Base-by-base conservation (phyloP, 2,329 filamentous ascomycete genomes). In the Onygenales sp. region DNA sequence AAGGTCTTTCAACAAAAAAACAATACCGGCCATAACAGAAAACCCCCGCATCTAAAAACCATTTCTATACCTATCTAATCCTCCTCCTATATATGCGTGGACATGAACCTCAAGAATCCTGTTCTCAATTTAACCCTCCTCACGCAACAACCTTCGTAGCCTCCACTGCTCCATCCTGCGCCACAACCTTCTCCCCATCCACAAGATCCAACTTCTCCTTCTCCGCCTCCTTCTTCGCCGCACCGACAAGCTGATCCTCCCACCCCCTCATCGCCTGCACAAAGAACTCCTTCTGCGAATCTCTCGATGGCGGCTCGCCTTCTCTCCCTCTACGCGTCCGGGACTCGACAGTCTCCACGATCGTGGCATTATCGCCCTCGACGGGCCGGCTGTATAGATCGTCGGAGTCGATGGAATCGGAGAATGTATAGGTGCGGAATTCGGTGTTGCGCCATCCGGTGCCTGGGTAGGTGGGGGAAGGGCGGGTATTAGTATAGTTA, bases 371-470 rank as follows among this genome's bases (percentile, higher is more conserved):
- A 40, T 70, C 69, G 27, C 67, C 66, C 27, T 67, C 64, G 11
- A 73, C 52, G 2, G 58, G 31, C 6, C 67, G 59, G 14, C 66
- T 65, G 54, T 69, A 68, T 34, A 71, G 53, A 54, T 72, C 70
- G 21, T 84, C 78, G 14, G 70, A 65, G 51, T 78, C 76, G 0
- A 67, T 69, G 9, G 74, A 65, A 40, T 83, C 77, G 31, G 68
- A 74, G 64, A 89, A 88, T 47, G 75, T 72, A 66, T 84, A 90
- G 4, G 82, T 82, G 54, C 87, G 81, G 65, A 75, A 84, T 69
- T 91, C 86, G 51, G 84, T 84, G 66, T 91, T 91, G 7, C 67
- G 64, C 87, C 87, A 91, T 5, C 81, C 84, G 8, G 86, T 90
- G 40, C 84, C 84, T 85, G 58, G 31, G 44, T 54, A 57, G 6